These are phyloP conservation scores for Taiwanofungus camphoratus DNA, from an alignment of 1,284 basidiomycete species.

Conservation along the genomic window DNA sequence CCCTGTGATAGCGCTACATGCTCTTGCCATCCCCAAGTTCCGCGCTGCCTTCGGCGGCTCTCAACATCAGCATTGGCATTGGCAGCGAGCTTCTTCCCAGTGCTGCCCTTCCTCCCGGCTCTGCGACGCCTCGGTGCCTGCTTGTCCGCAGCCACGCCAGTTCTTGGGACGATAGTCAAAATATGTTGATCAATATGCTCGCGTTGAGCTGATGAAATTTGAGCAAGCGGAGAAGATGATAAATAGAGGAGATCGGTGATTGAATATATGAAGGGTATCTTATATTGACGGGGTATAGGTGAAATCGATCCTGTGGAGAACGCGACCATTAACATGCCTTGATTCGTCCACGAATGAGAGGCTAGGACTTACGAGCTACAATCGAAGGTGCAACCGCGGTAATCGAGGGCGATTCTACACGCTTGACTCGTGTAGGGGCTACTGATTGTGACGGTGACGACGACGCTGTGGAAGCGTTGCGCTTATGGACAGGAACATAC, in stretches of 20 bases:
- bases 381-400: not conserved
- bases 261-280: conserved; percentile 14
- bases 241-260: conserved; percentile 22
- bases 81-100: conserved; percentile 14
- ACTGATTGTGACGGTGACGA: conserved; percentile 8
- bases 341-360: not conserved
- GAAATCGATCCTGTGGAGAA: not conserved
- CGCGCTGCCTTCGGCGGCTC: conserved; percentile 18
- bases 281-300: not conserved
- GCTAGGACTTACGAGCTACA: not conserved
- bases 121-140: conserved; percentile 17
- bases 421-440: not conserved
- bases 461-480: conserved; percentile 14
- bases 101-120: conserved; percentile 18
- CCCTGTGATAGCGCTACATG: no score
- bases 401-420: not conserved
- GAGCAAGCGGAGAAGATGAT: conserved; percentile 16
- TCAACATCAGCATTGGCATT: conserved; percentile 17
- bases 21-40: conserved; percentile 20
- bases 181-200: conserved; percentile 11
- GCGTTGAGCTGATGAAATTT: conserved; percentile 16
- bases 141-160: not conserved
- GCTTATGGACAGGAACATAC: conserved; percentile 26
- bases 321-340: not conserved
- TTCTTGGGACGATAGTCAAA: conserved; percentile 4